Evolutionary conservation across 1,139 yeast species (phyloP), one percentile per base, ranked within the genome.

Genomic region (Dujonia santamariae): DNA sequence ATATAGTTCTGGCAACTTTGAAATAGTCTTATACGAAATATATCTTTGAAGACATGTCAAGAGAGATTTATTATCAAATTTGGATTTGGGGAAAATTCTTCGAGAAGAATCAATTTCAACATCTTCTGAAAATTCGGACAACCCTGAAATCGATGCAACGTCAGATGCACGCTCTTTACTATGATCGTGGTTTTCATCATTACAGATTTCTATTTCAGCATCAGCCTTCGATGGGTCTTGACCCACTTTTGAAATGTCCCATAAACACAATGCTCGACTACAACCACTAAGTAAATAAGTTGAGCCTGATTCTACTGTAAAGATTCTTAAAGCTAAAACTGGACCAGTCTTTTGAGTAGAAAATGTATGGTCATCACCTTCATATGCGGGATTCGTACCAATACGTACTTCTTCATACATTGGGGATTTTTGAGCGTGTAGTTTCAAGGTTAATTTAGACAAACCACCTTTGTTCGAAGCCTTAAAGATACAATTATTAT

Each of bases 21-120:
- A 85, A 8, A 92, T 84, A 0, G 97, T 87, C 46, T 75, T 78
- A 56, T 68, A 88, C 1, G 84, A 62, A 9, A 88, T 80, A 37
- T 84, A 67, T 33, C 73, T 74, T 13, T 71, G 63, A 39, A 92
- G 67, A 4, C 85, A 75, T 21, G 71, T 65, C 28, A 90, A 54
- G 70, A 92, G 67, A 22, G 75, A 68, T 33, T 83, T 87, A 40
- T 85, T 79, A 32, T 59, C 44, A 18, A 56, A 34, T 15, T 34
- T 21, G 7, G 34, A 11, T 12, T 16, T n/a, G 21, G 26, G 24
- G 7, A 28, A 21, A 11, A 21, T 21, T 9, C n/a, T 17, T 20
- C 19, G 5, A 11, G 9, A 19, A 19, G 21, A 19, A 7, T 19
- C 9, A 19, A 7, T 19, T 19, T 19, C 9, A 19, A 19, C 25